Evolutionary conservation across 306 rosid genomes (phyloP).

Genomic region (Hippophae rhamnoides): DNA sequence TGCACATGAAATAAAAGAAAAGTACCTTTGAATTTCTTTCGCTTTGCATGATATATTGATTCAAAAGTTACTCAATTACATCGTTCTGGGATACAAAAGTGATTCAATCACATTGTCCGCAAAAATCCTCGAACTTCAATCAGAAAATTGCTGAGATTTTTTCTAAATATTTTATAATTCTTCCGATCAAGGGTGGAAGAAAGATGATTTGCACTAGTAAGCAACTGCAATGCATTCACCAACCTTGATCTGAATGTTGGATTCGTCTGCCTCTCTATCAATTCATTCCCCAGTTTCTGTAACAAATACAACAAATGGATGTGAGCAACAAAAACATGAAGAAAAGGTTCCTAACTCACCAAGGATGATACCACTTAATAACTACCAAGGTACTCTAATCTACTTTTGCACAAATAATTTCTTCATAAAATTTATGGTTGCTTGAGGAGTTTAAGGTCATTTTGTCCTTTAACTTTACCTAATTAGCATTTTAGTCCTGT

Average conservation of each 20-base stretch:
- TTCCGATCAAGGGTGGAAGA: conserved; percentile 68
- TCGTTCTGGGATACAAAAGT: background rate
- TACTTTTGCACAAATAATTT: too few relatives aligned
- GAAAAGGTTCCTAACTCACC: background rate
- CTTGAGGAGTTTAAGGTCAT: too few relatives aligned
- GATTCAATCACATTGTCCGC: conserved; percentile 48
- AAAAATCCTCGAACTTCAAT: conserved; percentile 81
- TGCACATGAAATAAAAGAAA: background rate
- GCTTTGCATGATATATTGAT: too few relatives aligned
- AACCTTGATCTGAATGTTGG: conserved; percentile 59
- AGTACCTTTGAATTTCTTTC: background rate
- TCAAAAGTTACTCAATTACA: too few relatives aligned
- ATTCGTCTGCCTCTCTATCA: conserved; percentile 63
- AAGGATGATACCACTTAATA: too few relatives aligned
- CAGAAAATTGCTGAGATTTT: conserved; percentile 64
- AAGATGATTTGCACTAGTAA: conserved; percentile 76
- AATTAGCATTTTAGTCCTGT: too few relatives aligned
- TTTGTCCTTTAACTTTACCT: too few relatives aligned
- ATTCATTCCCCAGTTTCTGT: conserved; percentile 68
- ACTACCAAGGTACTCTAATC: too few relatives aligned
- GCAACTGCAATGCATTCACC: conserved; percentile 59
- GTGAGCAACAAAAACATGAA: conserved; percentile 4
- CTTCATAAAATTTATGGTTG: too few relatives aligned
- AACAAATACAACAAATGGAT: conserved; percentile 8
- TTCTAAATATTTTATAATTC: conserved; percentile 77